Evolutionary conservation across 192 early-diverging fungal genomes (phyloP).

Genomic region (Geranomyces michiganensis): DNA sequence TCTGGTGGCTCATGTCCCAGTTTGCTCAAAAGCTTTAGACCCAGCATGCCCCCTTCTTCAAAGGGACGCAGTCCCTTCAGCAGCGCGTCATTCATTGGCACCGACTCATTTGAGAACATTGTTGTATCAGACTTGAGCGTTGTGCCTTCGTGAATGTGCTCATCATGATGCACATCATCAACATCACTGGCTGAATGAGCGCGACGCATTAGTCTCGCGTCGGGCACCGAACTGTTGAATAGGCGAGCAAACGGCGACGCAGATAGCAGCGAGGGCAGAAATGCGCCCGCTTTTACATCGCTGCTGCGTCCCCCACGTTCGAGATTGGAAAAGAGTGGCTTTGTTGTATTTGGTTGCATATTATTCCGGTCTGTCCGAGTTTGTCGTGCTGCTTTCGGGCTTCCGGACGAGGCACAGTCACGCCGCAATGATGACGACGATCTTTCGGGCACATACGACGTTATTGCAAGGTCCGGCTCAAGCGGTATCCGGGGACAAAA

Average conservation of each 20-base stretch:
- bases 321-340: background rate
- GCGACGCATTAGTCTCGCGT: conserved; percentile 11
- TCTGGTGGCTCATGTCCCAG: background rate
- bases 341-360: background rate
- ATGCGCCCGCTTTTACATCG: conserved; percentile 22
- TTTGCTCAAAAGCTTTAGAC: conserved; percentile 13
- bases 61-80: background rate
- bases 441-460: too few relatives aligned
- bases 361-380: background rate
- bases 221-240: conserved; percentile 16
- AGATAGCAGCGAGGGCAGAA: conserved; percentile 45
- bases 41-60: conserved; percentile 11
- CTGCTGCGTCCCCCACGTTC: background rate
- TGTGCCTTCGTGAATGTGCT: conserved; percentile 19
- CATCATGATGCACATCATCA: conserved; percentile 17
- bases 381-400: background rate
- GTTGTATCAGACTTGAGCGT: background rate
- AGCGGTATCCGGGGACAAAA: conserved; percentile 47
- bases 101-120: background rate
- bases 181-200: conserved; percentile 31
- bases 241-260: conserved; percentile 44
- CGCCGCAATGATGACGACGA: too few relatives aligned
- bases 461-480: conserved; percentile 18
- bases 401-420: background rate
- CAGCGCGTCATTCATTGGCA: background rate